Evolutionary conservation across 2,329 filamentous ascomycete species (phyloP).

Genomic region (Stachybotrys chartarum): DNA sequence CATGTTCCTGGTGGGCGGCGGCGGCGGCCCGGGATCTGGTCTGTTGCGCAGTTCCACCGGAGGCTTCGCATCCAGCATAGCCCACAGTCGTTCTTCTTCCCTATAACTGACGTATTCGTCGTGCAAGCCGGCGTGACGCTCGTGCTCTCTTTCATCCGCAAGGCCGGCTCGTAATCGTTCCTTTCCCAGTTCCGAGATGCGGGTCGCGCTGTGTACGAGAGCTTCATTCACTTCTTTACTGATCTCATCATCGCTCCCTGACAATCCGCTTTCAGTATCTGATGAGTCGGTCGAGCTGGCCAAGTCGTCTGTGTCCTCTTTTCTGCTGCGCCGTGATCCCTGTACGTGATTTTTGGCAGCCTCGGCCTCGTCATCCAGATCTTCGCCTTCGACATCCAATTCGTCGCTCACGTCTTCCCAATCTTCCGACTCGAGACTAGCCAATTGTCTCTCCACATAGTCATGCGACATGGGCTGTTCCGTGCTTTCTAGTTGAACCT

Average conservation of each 20-base stretch:
- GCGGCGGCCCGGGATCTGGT: slow-evolving; percentile 17
- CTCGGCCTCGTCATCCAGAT: not conserved
- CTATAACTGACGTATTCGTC: slow-evolving; percentile 31
- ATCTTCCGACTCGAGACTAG: not conserved
- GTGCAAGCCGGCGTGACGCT: slow-evolving; percentile 33
- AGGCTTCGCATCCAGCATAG: slow-evolving; percentile 30
- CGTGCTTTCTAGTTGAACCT: slow-evolving; percentile 12
- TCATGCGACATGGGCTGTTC: slow-evolving; percentile 30
- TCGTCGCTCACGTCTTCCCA: not conserved
- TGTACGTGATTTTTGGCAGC: not conserved
- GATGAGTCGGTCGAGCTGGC: slow-evolving; percentile 5
- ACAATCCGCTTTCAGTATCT: slow-evolving; percentile 7
- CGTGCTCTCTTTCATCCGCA: slow-evolving; percentile 31
- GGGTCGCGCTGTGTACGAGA: slow-evolving; percentile 30
- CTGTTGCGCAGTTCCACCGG: slow-evolving; percentile 24
- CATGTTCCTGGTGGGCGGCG: slow-evolving; percentile 21
- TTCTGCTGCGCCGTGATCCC: slow-evolving; percentile 9
- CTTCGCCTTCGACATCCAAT: not conserved
- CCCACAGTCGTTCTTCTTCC: slow-evolving; percentile 40
- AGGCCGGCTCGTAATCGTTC: slow-evolving; percentile 30
- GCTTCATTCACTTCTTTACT: slow-evolving; percentile 34
- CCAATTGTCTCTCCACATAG: slow-evolving; percentile 34
- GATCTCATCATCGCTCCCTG: slow-evolving; percentile 22
- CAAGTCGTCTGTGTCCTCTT: slow-evolving; percentile 9
- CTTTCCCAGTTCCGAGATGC: slow-evolving; percentile 29